A percentile compares a stretch with the other conserved stretches of the same genome.
These are phyloP conservation scores for Syzygium oleosum DNA, from an alignment of 345 rosid species.

Conservation along the genomic window DNA sequence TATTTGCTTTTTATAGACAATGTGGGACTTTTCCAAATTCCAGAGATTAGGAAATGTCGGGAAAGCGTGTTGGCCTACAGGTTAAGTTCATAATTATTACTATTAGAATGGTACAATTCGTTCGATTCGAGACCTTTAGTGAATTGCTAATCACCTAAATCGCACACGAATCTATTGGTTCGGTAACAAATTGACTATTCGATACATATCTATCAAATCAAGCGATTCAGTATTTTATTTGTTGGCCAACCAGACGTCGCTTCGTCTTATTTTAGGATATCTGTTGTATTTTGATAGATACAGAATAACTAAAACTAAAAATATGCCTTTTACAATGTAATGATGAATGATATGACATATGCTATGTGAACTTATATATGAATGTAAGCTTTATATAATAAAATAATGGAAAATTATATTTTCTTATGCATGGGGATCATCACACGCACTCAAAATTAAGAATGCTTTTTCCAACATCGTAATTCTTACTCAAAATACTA, in stretches of 20 bases:
- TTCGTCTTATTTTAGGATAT: not conserved
- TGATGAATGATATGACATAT: not conserved
- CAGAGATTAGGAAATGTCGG: not conserved
- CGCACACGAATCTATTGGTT: not conserved
- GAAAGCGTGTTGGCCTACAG: not conserved
- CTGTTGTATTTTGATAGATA: not conserved
- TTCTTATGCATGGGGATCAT: not conserved
- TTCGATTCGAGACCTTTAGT: not conserved
- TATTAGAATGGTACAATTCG: not conserved
- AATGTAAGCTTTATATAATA: too few relatives aligned
- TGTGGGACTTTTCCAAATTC: not conserved
- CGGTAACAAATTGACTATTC: not conserved
- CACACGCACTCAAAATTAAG: not conserved
- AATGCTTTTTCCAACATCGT: not conserved
- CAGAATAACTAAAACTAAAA: not conserved
- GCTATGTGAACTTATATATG: not conserved
- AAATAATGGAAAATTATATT: not conserved
- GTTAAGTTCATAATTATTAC: not conserved
- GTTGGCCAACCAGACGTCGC: not conserved
- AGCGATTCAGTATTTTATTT: not conserved
- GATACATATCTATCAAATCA: not conserved
- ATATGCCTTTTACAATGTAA: not conserved
- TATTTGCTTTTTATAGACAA: not conserved
- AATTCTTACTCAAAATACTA: not conserved
- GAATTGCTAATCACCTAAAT: not conserved